Conservation (phyloP, 345 rosid genomes). For the Boechera stricta region DNA sequence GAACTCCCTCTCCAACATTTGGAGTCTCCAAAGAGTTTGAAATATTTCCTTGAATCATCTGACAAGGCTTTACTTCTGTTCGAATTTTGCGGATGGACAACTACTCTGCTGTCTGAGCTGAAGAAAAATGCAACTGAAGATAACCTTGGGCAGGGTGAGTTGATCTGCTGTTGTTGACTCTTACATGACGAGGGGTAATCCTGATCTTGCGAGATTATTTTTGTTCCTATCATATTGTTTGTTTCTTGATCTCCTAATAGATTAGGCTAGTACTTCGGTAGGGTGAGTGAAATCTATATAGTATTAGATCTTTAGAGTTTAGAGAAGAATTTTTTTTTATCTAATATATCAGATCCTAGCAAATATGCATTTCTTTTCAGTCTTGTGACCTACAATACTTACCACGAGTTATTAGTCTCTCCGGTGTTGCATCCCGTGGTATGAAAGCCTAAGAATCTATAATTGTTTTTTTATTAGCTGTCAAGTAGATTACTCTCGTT, state of each 20-base stretch:
- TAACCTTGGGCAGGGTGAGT: slow-evolving; percentile 55
- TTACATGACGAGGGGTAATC: neutral
- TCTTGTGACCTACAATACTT: neutral
- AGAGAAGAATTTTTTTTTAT: neutral
- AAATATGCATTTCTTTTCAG: slow-evolving; percentile 3
- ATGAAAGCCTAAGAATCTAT: neutral
- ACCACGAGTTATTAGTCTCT: neutral
- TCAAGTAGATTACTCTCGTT: slow-evolving; percentile 9
- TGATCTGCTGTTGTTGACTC: neutral
- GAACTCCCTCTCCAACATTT: slow-evolving; percentile 60
- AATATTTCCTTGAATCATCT: slow-evolving; percentile 69
- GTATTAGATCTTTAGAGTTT: slow-evolving; percentile 7
- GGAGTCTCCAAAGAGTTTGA: slow-evolving; percentile 56
- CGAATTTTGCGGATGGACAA: slow-evolving; percentile 89
- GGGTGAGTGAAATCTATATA: neutral
- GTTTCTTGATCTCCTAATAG: slow-evolving; percentile 16
- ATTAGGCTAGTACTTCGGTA: slow-evolving; percentile 8
- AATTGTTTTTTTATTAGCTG: neutral
- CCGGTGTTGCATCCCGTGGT: neutral
- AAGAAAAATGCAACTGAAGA: slow-evolving; percentile 55
- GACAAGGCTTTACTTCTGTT: slow-evolving; percentile 73
- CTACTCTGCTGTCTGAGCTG: slow-evolving; percentile 48
- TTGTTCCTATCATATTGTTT: neutral
- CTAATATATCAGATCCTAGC: neutral
- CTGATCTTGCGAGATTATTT: slow-evolving; percentile 17